Conservation (phyloP, 2,329 filamentous ascomycete genomes). For the Paecilomyces sp. region DNA sequence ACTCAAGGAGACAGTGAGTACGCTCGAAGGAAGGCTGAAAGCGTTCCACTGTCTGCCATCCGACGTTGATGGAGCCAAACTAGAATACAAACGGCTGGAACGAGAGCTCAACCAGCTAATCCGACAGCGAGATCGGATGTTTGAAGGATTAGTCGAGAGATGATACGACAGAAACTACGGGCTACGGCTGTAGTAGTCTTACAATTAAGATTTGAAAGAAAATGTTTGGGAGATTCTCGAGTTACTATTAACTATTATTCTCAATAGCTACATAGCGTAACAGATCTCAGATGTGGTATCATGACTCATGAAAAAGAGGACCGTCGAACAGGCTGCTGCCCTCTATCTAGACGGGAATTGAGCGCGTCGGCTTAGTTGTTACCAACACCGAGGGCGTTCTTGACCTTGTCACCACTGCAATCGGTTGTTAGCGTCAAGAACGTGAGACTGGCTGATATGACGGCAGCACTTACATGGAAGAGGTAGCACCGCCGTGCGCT, state of each 20-base stretch:
- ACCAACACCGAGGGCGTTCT: conserved; percentile 34
- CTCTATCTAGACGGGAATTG: neutral
- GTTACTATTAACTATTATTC: neutral
- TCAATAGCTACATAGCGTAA: neutral
- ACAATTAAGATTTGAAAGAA: conserved; percentile 1
- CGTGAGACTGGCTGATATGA: neutral
- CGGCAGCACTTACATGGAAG: conserved; percentile 30
- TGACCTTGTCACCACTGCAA: conserved; percentile 36
- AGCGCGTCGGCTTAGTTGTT: conserved; percentile 10
- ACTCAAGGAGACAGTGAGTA: conserved; percentile 54
- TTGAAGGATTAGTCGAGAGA: conserved; percentile 61
- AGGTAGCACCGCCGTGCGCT: conserved; percentile 28
- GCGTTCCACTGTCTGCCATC: conserved; percentile 67
- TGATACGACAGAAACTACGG: neutral
- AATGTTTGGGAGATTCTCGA: neutral
- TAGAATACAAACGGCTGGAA: conserved; percentile 62
- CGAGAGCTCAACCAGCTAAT: conserved; percentile 56
- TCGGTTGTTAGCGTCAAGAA: conserved; percentile 4
- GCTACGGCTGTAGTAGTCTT: neutral
- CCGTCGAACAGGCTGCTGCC: neutral
- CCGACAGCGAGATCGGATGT: conserved; percentile 61
- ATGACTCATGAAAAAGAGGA: conserved; percentile 2
- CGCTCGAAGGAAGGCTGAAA: conserved; percentile 59
- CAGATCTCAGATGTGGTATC: neutral
- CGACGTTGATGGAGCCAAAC: conserved; percentile 60